Evolutionary conservation across 176 grass and related monocot genomes (phyloP).

Genomic region (Alloteropsis semialata): DNA sequence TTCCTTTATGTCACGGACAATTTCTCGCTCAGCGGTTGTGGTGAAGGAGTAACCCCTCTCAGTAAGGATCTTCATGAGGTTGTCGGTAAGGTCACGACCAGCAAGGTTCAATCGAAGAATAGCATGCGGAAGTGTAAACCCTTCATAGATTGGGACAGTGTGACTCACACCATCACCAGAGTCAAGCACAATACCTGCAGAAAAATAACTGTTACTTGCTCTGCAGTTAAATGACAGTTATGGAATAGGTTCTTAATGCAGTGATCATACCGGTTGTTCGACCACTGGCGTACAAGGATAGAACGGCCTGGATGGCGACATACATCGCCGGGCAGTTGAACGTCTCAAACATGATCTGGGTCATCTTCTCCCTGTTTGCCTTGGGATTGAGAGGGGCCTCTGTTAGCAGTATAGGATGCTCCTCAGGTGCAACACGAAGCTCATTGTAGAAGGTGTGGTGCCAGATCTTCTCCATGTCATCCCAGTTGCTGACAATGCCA

Average conservation of each 20-base stretch:
- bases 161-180: conserved; percentile 89
- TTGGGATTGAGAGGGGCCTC: conserved; percentile 88
- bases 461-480: conserved; percentile 97
- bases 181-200: conserved; percentile 70
- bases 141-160: conserved; percentile 89
- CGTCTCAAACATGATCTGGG: conserved; percentile 93
- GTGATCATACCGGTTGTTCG: conserved; percentile 69
- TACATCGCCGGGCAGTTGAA: conserved; percentile 86
- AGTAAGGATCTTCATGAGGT: conserved; percentile 84
- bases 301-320: conserved; percentile 83
- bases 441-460: conserved; percentile 94
- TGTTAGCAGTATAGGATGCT: conserved; percentile 73
- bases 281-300: conserved; percentile 79
- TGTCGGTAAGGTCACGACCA: conserved; percentile 80
- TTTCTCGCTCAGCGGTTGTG: conserved; percentile 83
- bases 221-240: background rate
- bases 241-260: background rate
- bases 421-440: conserved; percentile 79
- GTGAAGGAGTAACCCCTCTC: conserved; percentile 93
- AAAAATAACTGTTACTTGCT: background rate
- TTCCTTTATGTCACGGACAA: conserved; percentile 92
- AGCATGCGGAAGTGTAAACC: conserved; percentile 74
- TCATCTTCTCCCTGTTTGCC: conserved; percentile 93
- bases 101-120: conserved; percentile 82
- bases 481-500: conserved; percentile 83